Conservation (phyloP, 2,329 filamentous ascomycete genomes). For the Hymenoscyphus occultus region DNA sequence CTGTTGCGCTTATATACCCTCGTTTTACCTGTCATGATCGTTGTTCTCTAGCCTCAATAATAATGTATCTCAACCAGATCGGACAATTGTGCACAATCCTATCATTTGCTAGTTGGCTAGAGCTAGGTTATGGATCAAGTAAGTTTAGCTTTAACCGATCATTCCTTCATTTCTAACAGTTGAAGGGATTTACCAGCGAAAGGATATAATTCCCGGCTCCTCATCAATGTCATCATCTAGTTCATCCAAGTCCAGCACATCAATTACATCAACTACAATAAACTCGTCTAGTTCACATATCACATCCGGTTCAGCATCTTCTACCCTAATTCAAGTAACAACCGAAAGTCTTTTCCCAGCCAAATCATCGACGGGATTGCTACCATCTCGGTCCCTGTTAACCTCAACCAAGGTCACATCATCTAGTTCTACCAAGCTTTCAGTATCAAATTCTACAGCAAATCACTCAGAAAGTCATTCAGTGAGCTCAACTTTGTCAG, state of each 20-base stretch:
- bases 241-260: background rate
- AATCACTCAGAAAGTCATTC: background rate
- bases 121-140: conserved; percentile 5
- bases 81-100: conserved; percentile 1
- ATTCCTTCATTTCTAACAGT: background rate
- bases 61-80: background rate
- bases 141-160: background rate
- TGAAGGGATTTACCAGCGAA: background rate
- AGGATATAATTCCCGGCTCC: background rate
- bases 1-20: background rate
- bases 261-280: background rate
- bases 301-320: background rate
- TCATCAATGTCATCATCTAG: background rate
- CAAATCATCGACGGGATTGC: background rate
- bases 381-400: background rate
- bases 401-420: background rate
- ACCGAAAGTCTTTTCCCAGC: background rate
- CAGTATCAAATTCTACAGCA: background rate
- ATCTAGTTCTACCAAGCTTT: background rate
- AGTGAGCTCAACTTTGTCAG: background rate
- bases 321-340: background rate
- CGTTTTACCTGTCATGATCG: background rate
- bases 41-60: conserved; percentile 2
- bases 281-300: background rate
- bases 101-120: background rate